These are phyloP conservation scores for Thielaviopsis euricoi DNA, from an alignment of 2,329 filamentous ascomycete species.

Conservation along the genomic window DNA sequence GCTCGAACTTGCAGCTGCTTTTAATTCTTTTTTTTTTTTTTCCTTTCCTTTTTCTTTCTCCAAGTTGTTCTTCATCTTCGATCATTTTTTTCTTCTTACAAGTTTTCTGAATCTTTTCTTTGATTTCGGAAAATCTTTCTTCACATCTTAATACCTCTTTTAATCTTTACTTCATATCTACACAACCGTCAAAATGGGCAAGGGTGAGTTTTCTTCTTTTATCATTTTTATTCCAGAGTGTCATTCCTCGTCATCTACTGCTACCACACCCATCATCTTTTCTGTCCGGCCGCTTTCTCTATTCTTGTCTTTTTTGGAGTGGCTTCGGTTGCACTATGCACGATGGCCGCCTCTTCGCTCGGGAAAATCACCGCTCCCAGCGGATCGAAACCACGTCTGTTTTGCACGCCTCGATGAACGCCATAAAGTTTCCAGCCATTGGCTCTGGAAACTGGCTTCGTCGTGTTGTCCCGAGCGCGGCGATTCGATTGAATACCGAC, in stretches of 20 bases:
- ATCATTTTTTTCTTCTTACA: background rate
- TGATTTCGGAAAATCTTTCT: background rate
- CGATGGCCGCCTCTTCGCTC: no score
- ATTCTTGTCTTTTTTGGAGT: background rate
- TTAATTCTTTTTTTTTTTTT: conserved; percentile 1
- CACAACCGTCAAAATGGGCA: conserved; percentile 9
- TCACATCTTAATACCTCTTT: conserved; percentile 3
- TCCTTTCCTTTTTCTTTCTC: background rate
- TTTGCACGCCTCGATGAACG: background rate
- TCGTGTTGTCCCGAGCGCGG: background rate
- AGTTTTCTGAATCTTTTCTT: conserved; percentile 1
- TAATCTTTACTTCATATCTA: background rate
- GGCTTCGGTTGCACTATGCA: background rate
- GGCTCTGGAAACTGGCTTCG: background rate
- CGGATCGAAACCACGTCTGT: background rate
- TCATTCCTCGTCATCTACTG: background rate
- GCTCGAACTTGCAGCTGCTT: background rate
- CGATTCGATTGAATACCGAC: background rate
- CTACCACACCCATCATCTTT: background rate
- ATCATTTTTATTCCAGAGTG: no score
- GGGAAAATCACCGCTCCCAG: no score
- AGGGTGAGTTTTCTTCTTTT: conserved; percentile 12
- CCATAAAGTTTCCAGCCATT: background rate
- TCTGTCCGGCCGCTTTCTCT: no score
- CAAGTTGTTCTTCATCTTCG: conserved; percentile 9